Base-by-base conservation (phyloP, 257 asterid genomes). In the Plantago elongata region DNA sequence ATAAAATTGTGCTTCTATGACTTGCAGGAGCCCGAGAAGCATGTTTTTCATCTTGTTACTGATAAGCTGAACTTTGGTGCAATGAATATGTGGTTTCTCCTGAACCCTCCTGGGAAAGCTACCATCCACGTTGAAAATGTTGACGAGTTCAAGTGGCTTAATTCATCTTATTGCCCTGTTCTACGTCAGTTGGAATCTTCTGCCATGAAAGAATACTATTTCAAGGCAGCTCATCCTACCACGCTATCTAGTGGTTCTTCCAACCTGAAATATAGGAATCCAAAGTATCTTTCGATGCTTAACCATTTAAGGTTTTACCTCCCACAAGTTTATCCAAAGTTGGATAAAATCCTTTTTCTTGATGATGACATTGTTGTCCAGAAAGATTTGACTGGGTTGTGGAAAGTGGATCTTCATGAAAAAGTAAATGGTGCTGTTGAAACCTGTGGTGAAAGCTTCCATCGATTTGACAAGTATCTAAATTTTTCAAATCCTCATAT, bases 371-470 rank as follows among this genome's bases (percentile, higher is more conserved):
- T 93, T 65, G 97, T 93, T 71, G 99, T 93, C 69, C 97, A 93
- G 84, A 93, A 89, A 75, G 99, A 93, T 80, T 78, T 93, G 80
- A 89, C 99, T 14, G 95, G 91, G 66, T 80, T 93, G 68, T 93
- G 99, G 99, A 50, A 77, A 9, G 96, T 89, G 42, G 79, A 93
- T 75, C 85, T 93, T 55, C 79, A 79, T 51, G 97, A 95, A 63
- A 93, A 93, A 77, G 99, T 89, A 57, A 93, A 93, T 57, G 99
- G 99, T 34, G 99, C 99, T 4, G 99, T 93, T 63, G 99, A 93
- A 72, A 93, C 99, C 64, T 93, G 99, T 71, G 97, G 99, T 37
- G 91, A 85, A 78, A 87, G 97, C 75, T 93, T 89, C 66, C 99
- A 93, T 67, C 87, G 99, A 63, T 93, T 93, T 11, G 99, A 93